phyloP scores from a whole-genome alignment of 495 filamentous ascomycete species.

The Apiosordaria backusii region DNA sequence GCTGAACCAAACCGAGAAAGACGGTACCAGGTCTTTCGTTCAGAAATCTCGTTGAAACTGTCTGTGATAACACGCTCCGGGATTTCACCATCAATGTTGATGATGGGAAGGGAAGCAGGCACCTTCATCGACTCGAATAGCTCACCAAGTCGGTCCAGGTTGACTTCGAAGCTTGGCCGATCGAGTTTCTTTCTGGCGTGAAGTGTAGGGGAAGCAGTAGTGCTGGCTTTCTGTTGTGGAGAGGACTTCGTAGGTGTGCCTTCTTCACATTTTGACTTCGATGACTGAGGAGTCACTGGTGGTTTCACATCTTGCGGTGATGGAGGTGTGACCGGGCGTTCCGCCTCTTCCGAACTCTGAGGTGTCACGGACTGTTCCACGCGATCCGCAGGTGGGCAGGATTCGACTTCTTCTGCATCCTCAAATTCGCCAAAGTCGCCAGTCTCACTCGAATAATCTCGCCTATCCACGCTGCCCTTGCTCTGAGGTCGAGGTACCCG shows the following conservation, averaged over 20 bases:
- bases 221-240: neutral
- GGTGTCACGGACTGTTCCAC: neutral
- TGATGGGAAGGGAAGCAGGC: neutral
- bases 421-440: conserved; percentile 55
- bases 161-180: conserved; percentile 36
- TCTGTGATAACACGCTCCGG: conserved; percentile 42
- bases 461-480: conserved; percentile 9
- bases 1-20: conserved; percentile 55
- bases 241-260: neutral
- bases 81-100: conserved; percentile 19
- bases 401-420: conserved; percentile 39
- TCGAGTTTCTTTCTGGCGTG: conserved; percentile 23
- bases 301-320: neutral
- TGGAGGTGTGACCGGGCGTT: neutral
- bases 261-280: neutral
- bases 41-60: conserved; percentile 48
- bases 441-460: conserved; percentile 28
- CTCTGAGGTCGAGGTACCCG: conserved; percentile 12
- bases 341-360: neutral
- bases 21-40: conserved; percentile 62
- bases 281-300: conserved; percentile 1
- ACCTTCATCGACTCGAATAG: conserved; percentile 35
- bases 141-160: conserved; percentile 42
- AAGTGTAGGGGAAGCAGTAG: neutral
- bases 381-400: neutral